Evolutionary conservation across 306 rosid species (phyloP).

Genomic region (Fagus crenata): DNA sequence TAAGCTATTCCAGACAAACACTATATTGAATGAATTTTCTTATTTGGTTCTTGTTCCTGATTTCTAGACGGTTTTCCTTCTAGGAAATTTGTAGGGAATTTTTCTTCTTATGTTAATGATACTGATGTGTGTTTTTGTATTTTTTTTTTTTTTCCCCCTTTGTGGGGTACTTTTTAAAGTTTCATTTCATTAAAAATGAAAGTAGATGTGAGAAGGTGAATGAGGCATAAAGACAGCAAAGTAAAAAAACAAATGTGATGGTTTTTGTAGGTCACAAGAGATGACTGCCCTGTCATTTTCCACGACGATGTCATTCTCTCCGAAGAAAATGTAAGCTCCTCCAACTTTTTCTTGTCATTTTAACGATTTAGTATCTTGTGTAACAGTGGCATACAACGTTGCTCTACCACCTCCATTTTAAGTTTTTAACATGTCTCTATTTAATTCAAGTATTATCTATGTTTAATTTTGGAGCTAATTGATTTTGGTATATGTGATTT

Average conservation of each 20-base stretch:
- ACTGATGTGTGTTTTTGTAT: background rate
- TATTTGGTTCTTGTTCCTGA: no score
- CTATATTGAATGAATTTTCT: no score
- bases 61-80: no score
- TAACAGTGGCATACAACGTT: no score
- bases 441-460: no score
- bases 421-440: background rate
- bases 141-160: background rate
- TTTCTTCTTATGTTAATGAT: background rate
- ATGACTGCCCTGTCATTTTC: constrained; percentile 53
- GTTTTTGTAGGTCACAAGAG: constrained; percentile 61
- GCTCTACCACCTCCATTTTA: no score
- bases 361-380: no score
- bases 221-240: constrained; percentile 7
- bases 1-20: no score
- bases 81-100: background rate
- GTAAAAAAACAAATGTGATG: constrained; percentile 23
- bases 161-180: background rate
- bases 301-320: constrained; percentile 56
- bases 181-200: background rate
- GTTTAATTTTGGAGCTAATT: background rate
- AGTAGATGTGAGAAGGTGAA: constrained; percentile 19
- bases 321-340: constrained; percentile 31
- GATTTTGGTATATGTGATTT: background rate
- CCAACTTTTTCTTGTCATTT: background rate